Percentiles rank a stretch among this genome's conserved stretches.
These are phyloP conservation scores for Coniferiporia sulphurascens DNA, from an alignment of 1,284 basidiomycete species.

Conservation along the genomic window DNA sequence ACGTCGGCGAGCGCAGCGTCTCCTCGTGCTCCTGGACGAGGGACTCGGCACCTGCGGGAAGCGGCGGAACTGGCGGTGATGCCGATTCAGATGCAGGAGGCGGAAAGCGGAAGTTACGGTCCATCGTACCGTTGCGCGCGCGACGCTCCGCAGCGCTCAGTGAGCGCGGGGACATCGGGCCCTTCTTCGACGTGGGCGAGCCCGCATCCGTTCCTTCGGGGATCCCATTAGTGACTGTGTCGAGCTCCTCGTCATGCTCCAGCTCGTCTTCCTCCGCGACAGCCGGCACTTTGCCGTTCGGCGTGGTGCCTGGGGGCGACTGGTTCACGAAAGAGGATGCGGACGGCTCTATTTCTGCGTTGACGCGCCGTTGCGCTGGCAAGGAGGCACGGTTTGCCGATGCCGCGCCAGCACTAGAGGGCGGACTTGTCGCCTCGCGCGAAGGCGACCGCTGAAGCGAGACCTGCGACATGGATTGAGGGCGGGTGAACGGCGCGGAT, in stretches of 20 bases:
- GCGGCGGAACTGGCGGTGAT: conserved; percentile 23
- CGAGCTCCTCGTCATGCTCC: neutral
- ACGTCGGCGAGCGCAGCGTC: conserved; percentile 32
- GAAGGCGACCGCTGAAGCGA: conserved; percentile 38
- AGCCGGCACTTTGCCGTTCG: conserved; percentile 17
- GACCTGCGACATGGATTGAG: conserved; percentile 75
- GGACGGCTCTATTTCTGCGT: conserved; percentile 28
- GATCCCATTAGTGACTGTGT: neutral
- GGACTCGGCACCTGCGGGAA: conserved; percentile 8
- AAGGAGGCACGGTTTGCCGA: conserved; percentile 51
- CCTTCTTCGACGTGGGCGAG: neutral
- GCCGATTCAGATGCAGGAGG: conserved; percentile 29
- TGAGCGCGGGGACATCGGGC: conserved; percentile 21
- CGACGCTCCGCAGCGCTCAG: conserved; percentile 23
- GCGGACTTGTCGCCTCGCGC: conserved; percentile 27
- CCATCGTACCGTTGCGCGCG: conserved; percentile 63
- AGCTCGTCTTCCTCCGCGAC: conserved; percentile 15
- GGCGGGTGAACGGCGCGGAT: conserved; percentile 46
- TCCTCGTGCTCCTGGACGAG: conserved; percentile 21
- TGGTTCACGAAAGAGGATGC: conserved; percentile 39
- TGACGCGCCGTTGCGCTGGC: conserved; percentile 45
- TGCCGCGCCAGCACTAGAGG: neutral
- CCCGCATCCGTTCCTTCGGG: neutral
- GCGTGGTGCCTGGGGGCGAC: conserved; percentile 23
- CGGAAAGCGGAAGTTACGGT: conserved; percentile 73